Base-by-base conservation (phyloP, 305 asterid genomes). In the Solanum hybrid region DNA sequence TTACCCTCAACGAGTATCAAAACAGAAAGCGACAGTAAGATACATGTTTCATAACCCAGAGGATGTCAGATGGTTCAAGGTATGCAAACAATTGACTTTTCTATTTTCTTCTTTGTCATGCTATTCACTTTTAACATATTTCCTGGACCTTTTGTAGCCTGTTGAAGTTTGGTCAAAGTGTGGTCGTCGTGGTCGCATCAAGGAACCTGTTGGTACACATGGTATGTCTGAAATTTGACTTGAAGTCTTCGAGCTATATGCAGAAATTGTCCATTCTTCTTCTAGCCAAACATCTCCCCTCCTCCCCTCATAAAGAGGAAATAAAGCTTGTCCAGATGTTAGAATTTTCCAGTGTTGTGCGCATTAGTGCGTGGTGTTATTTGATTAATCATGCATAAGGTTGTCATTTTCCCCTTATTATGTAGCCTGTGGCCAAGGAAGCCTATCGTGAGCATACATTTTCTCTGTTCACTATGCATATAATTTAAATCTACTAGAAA, bases 11-110 rank as follows among this genome's bases (percentile, higher is more conserved):
- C 94, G 99, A 89, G 99, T 97, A 51, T 97, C 99, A 38, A 97
- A 97, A 95, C 85, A 91, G 51, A 97, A 95, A 92, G 97, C 99
- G n/a, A 95, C 98, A 4, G 98, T 96, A 91, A 93, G 99, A 88
- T 97, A 92, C 91, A 96, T 97, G 99, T 96, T 97, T 88, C 99
- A 96, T 88, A 97, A 88, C 90, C 99, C 99, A 3, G 99, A 97
- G 93, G 99, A 97, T 88, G 99, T 97, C 88, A 96, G 89, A 95
- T 97, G 99, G 99, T 97, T 97, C 98, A 97, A 96, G 99, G 99
- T 96, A 90, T 89, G 90, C 71, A 71, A 26, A 15, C 72, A 45
- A 56, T 51, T 84, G 75, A 19, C 38, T 84, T 51, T 31, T 51
- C 29, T 10, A 31, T 51, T 11, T 82, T 84, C 87, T 31, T 84